Evolutionary conservation across 2,329 filamentous ascomycete genomes (phyloP).

Genomic region (Thermothelomyces thermophilus): DNA sequence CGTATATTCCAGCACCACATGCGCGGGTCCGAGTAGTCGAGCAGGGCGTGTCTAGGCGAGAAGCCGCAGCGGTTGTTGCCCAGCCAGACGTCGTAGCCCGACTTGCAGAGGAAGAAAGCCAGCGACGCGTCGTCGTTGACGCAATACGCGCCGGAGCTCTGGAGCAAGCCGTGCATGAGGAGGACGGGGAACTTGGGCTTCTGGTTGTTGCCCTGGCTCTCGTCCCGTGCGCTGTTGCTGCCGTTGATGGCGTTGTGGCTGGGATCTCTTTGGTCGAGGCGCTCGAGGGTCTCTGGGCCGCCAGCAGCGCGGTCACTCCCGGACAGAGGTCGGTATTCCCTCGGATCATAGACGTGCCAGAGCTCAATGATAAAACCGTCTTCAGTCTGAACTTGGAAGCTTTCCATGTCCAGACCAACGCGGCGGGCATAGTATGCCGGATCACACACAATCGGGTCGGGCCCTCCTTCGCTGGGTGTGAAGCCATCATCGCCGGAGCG

Average conservation of each 20-base stretch:
- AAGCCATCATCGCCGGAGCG: slow-evolving; percentile 49
- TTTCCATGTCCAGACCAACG: slow-evolving; percentile 80
- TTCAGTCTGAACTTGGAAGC: slow-evolving; percentile 80
- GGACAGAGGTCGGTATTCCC: slow-evolving; percentile 54
- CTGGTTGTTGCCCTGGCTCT: slow-evolving; percentile 41
- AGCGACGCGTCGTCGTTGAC: slow-evolving; percentile 84
- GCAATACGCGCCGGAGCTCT: slow-evolving; percentile 83
- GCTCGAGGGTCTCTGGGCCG: slow-evolving; percentile 57
- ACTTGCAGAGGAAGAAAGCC: slow-evolving; percentile 87
- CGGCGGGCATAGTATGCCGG: slow-evolving; percentile 79
- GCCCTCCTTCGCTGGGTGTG: slow-evolving; percentile 69
- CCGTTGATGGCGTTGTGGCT: slow-evolving; percentile 23
- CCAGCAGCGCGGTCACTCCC: slow-evolving; percentile 45
- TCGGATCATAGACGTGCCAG: slow-evolving; percentile 84
- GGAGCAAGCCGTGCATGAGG: slow-evolving; percentile 80
- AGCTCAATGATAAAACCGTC: slow-evolving; percentile 87
- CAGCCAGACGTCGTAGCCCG: slow-evolving; percentile 91
- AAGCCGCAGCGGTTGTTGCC: slow-evolving; percentile 92
- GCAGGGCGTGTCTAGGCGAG: slow-evolving; percentile 63
- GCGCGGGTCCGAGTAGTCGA: slow-evolving; percentile 69
- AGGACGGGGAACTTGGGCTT: slow-evolving; percentile 72
- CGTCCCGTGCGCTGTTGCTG: slow-evolving; percentile 39
- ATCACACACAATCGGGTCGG: slow-evolving; percentile 71
- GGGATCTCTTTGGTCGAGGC: slow-evolving; percentile 7
- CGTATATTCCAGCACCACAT: slow-evolving; percentile 98